Percentiles rank a stretch among this genome's conserved stretches.
phyloP scores from a whole-genome alignment of 106 monocot genomes.

The Narthecium ossifragum region DNA sequence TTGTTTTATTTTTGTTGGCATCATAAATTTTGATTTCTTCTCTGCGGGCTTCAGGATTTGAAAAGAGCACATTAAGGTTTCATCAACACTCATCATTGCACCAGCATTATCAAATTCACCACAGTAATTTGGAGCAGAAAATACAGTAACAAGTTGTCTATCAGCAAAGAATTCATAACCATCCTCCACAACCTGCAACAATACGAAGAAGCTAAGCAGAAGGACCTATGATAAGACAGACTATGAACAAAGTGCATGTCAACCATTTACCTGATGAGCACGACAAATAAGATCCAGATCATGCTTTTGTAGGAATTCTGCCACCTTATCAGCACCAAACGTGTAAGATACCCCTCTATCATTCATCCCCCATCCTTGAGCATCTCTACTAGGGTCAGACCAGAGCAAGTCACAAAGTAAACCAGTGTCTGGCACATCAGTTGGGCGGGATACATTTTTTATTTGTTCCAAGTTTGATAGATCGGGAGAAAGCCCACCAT shows the following conservation, averaged over 20 bases:
- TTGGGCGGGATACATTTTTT: conserved; percentile 28
- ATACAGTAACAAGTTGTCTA: conserved; percentile 47
- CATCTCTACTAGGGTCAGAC: conserved; percentile 42
- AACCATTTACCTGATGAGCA: conserved; percentile 32
- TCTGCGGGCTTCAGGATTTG: conserved; percentile 48
- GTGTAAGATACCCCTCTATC: conserved; percentile 52
- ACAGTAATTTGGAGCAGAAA: conserved; percentile 49
- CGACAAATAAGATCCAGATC: conserved; percentile 47
- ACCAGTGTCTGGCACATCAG: conserved; percentile 48
- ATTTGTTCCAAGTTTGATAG: conserved; percentile 37
- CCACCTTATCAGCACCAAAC: conserved; percentile 42
- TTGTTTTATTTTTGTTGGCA: conserved; percentile 3
- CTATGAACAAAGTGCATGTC: background rate
- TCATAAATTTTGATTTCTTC: conserved; percentile 30
- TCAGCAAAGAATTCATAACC: conserved; percentile 48
- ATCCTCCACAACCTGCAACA: conserved; percentile 45
- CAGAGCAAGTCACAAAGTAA: conserved; percentile 48
- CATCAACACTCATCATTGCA: conserved; percentile 55
- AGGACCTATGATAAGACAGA: background rate
- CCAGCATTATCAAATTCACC: conserved; percentile 57
- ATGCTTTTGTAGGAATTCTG: conserved; percentile 32
- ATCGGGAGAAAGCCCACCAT: conserved; percentile 44
- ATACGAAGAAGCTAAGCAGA: background rate
- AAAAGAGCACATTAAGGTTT: conserved; percentile 43
- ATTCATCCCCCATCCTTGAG: conserved; percentile 51